Conservation (phyloP, 2,329 filamentous ascomycete genomes). For the Xylaria sp. region DNA sequence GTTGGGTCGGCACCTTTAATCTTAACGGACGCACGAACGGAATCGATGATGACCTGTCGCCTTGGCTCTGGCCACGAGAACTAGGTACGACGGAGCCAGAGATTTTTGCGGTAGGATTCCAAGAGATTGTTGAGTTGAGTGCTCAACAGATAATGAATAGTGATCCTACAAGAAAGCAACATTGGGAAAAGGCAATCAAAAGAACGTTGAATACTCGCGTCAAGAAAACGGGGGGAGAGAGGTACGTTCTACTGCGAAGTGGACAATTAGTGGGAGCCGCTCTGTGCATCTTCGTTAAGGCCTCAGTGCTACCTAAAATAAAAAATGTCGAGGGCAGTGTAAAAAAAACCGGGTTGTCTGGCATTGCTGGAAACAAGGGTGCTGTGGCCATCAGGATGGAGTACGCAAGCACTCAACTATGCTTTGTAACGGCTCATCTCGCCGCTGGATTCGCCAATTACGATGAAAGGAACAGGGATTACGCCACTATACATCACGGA, state of each 20-base stretch:
- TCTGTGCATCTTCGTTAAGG: conserved; percentile 87
- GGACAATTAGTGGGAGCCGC: conserved; percentile 95
- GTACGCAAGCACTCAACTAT: conserved; percentile 89
- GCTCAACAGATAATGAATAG: conserved; percentile 99
- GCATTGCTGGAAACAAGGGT: conserved; percentile 97
- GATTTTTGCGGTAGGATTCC: conserved; percentile 89
- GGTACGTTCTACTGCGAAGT: conserved; percentile 87
- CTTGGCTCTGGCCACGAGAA: conserved; percentile 78
- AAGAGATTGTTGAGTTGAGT: conserved; percentile 97
- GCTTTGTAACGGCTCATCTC: conserved; percentile 95
- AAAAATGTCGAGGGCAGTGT: conserved; percentile 97
- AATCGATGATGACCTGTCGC: conserved; percentile 76
- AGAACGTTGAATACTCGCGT: conserved; percentile 76
- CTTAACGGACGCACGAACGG: conserved; percentile 86
- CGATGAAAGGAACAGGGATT: conserved; percentile 93
- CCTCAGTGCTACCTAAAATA: conserved; percentile 76
- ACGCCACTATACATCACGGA: conserved; percentile 84
- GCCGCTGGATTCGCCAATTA: conserved; percentile 97
- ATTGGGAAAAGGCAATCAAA: conserved; percentile 86
- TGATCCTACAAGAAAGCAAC: conserved; percentile 81
- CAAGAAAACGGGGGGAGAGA: conserved; percentile 67
- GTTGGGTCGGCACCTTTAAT: conserved; percentile 85
- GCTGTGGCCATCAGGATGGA: conserved; percentile 96
- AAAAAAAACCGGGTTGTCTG: conserved; percentile 93
- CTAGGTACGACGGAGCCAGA: conserved; percentile 71